A percentile compares a stretch with the other conserved stretches of the same genome.
Conservation (phyloP, 257 asterid species). For the Cinchona pubescens region DNA sequence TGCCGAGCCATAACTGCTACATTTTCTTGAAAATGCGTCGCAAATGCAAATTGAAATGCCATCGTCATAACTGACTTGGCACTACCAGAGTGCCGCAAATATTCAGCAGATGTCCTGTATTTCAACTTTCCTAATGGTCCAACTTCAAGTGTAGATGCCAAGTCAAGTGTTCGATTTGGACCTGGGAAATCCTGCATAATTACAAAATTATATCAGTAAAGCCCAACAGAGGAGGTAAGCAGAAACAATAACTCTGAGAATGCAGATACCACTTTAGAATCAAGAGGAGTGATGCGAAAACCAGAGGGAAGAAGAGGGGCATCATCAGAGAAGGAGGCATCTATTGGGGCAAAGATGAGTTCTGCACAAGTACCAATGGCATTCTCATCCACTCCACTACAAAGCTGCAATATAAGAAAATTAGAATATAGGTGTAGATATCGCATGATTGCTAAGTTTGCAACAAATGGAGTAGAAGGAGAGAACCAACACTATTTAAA, state of each 20-base stretch:
- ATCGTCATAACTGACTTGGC: slow-evolving; percentile 91
- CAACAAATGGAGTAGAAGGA: not conserved
- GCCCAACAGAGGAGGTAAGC: not conserved
- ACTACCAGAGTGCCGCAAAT: slow-evolving; percentile 32
- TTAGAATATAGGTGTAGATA: not conserved
- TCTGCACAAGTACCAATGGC: slow-evolving; percentile 79
- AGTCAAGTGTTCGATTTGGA: slow-evolving; percentile 89
- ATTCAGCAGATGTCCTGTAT: slow-evolving; percentile 46
- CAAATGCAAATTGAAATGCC: slow-evolving; percentile 91
- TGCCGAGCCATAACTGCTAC: slow-evolving; percentile 91
- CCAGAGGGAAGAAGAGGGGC: slow-evolving; percentile 98
- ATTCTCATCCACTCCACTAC: slow-evolving; percentile 89
- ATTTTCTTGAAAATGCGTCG: slow-evolving; percentile 78
- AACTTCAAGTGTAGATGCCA: slow-evolving; percentile 87
- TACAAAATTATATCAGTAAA: not conserved
- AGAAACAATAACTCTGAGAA: not conserved
- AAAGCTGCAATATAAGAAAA: slow-evolving; percentile 49
- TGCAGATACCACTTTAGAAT: slow-evolving; percentile 48
- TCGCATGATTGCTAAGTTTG: not conserved
- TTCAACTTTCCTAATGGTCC: slow-evolving; percentile 57
- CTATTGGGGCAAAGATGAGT: slow-evolving; percentile 92
- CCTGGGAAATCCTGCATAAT: slow-evolving; percentile 61
- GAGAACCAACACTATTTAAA: not conserved
- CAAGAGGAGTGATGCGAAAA: slow-evolving; percentile 89
- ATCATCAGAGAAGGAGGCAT: slow-evolving; percentile 92